Evolutionary conservation across 2,329 filamentous ascomycete genomes (phyloP).

Genomic region (Ophiocordyceps camponoti-floridani): DNA sequence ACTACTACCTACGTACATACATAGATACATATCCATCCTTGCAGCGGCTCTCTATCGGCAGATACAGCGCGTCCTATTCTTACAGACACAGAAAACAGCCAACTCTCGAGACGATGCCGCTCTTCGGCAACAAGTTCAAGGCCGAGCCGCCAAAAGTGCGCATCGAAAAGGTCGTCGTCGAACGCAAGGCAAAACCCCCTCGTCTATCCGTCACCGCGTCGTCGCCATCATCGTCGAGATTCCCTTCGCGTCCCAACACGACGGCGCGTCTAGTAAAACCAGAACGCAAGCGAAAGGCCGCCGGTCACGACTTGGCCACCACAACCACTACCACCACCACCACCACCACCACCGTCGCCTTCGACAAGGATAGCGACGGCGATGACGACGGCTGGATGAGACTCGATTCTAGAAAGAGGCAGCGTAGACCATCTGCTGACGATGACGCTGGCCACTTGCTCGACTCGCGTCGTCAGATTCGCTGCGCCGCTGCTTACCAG

Average conservation of each 20-base stretch:
- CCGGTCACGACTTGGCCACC: conserved; percentile 7
- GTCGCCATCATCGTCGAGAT: conserved; percentile 10
- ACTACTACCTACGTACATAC: no score
- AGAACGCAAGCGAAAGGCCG: conserved; percentile 31
- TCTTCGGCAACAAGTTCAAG: conserved; percentile 31
- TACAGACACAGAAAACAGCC: no score
- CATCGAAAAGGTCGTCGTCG: conserved; percentile 32
- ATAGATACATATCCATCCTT: background rate
- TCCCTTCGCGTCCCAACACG: conserved; percentile 23
- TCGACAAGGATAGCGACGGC: conserved; percentile 31
- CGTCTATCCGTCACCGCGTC: conserved; percentile 8
- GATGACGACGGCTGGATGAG: conserved; percentile 35
- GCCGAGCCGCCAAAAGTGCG: conserved; percentile 29
- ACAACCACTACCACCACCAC: no score
- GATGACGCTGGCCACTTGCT: conserved; percentile 22
- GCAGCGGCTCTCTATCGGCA: no score
- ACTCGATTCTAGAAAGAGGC: conserved; percentile 28
- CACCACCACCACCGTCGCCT: conserved; percentile 20
- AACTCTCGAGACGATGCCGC: no score
- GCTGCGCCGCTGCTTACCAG: conserved; percentile 26
- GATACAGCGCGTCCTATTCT: no score
- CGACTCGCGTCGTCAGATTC: conserved; percentile 28
- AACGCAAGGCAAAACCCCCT: conserved; percentile 14
- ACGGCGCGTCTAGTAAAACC: conserved; percentile 21
- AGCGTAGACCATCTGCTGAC: conserved; percentile 17